Evolutionary conservation across 176 grass and related monocot species (phyloP).

Genomic region (Otatea glauca): DNA sequence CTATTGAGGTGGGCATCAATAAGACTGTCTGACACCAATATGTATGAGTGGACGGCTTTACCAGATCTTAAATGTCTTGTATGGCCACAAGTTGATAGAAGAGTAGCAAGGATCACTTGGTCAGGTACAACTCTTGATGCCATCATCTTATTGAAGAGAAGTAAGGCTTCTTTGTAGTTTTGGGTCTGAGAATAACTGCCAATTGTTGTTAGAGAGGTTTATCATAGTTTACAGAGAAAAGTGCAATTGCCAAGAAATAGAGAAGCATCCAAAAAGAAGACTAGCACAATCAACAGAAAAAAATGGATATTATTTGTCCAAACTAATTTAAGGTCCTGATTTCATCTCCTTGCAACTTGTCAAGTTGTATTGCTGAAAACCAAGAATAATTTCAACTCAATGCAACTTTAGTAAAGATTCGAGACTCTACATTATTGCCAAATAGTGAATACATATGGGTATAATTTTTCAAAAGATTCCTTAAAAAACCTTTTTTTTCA

Average conservation of each 20-base stretch:
- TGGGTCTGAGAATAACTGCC: conserved; percentile 74
- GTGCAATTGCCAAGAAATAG: neutral
- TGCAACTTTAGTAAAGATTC: neutral
- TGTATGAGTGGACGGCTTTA: conserved; percentile 66
- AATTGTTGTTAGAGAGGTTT: conserved; percentile 42
- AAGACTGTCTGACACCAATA: conserved; percentile 57
- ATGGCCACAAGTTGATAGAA: conserved; percentile 67
- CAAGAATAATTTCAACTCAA: conserved; percentile 7
- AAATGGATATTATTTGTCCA: conserved; percentile 17
- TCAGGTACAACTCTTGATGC: conserved; percentile 71
- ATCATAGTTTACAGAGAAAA: conserved; percentile 16
- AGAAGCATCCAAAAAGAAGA: neutral
- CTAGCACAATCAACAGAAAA: neutral
- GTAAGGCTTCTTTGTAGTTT: conserved; percentile 65
- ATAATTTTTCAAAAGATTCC: neutral
- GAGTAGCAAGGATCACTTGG: conserved; percentile 66
- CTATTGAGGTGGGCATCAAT: conserved; percentile 60
- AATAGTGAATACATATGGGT: neutral
- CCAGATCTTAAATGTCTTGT: conserved; percentile 54
- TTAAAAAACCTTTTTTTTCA: neutral
- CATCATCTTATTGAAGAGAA: conserved; percentile 79
- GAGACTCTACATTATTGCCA: neutral
- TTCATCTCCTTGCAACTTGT: neutral
- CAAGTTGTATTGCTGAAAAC: neutral
- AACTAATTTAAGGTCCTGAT: neutral